Base-by-base conservation (phyloP, 345 rosid genomes). In the Citrus maxima region DNA sequence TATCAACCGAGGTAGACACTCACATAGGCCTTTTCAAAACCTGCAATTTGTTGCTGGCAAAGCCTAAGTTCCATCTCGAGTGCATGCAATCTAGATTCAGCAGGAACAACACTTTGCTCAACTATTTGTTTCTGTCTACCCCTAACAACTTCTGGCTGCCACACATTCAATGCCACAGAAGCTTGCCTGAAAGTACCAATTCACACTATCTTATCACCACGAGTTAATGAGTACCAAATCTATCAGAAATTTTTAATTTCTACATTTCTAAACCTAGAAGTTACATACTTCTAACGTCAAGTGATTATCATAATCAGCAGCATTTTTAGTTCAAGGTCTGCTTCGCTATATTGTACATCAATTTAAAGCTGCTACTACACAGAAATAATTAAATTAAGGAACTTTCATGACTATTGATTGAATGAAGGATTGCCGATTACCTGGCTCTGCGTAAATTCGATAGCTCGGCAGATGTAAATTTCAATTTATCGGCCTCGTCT, bases 41-140 rank as follows among this genome's bases (percentile, higher is more conserved):
- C 90, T 30, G 77, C 62, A 76, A 93, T 85, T 78, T 93, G 97
- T 79, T 87, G 91, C 84, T 85, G 89, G 89, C 97, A 94, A 75
- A 96, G 90, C 88, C 85, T 83, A 25, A 90, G 85, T 71, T 96
- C 99, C 98, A 96, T 96, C 80, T 94, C 92, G 13, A 96, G 86
- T 0, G 87, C 85, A 79, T 77, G 85, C 46, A 89, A 70, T 42
- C 90, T 87, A 38, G 87, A 91, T 60, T 86, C 89, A 10, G 92
- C 88, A 30, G 95, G 91, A 82, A 96, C 94, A 34, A 78, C 84
- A 82, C 85, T 87, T 62, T 96, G 98, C 88, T 90, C 94, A 75
- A 96, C 98, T 67, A 92, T 66, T 76, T 90, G 91, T 79, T 86
- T 90, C 32, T 94, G 98, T 73, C 89, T 86, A 37, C 89, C 89